Evolutionary conservation across 1,284 basidiomycete species (phyloP).

Genomic region (Melampsora larici-populina): DNA sequence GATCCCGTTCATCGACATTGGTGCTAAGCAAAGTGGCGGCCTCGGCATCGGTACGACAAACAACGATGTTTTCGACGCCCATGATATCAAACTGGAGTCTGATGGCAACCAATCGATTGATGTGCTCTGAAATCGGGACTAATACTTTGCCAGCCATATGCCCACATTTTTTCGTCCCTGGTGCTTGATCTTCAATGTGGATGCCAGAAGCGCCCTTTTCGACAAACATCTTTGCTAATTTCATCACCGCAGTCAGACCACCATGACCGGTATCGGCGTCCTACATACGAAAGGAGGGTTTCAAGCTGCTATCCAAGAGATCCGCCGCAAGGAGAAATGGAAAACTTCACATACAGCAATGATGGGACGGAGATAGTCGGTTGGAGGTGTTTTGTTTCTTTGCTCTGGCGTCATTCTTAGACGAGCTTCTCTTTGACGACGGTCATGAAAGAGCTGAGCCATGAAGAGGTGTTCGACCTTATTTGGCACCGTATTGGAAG

Average conservation of each 20-base stretch:
- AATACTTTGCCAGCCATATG: constrained; percentile 91
- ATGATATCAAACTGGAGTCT: constrained; percentile 85
- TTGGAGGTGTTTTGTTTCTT: constrained; percentile 63
- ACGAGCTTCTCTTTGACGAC: constrained; percentile 80
- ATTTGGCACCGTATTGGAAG: constrained; percentile 90
- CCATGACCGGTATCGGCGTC: constrained; percentile 66
- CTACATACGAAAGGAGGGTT: constrained; percentile 30
- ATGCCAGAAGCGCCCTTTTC: constrained; percentile 85
- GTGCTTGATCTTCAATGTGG: constrained; percentile 86
- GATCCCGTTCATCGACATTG: constrained; percentile 72
- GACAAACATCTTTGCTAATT: constrained; percentile 85
- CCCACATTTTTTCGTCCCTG: constrained; percentile 89
- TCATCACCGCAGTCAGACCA: constrained; percentile 92
- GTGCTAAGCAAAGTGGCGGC: constrained; percentile 80
- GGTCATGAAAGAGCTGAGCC: constrained; percentile 79
- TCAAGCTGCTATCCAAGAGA: constrained; percentile 31
- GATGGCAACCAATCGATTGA: constrained; percentile 74
- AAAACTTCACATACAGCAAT: constrained; percentile 92
- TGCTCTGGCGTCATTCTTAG: constrained; percentile 65
- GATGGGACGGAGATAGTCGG: constrained; percentile 88
- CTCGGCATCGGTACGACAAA: constrained; percentile 88
- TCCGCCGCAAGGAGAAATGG: constrained; percentile 56
- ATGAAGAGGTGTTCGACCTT: constrained; percentile 81
- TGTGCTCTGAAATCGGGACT: constrained; percentile 79
- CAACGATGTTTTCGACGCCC: constrained; percentile 79